Percentiles rank a stretch among this genome's conserved stretches.
Evolutionary conservation across 495 filamentous ascomycete species (phyloP).

Genomic region (Tuber aestivum): DNA sequence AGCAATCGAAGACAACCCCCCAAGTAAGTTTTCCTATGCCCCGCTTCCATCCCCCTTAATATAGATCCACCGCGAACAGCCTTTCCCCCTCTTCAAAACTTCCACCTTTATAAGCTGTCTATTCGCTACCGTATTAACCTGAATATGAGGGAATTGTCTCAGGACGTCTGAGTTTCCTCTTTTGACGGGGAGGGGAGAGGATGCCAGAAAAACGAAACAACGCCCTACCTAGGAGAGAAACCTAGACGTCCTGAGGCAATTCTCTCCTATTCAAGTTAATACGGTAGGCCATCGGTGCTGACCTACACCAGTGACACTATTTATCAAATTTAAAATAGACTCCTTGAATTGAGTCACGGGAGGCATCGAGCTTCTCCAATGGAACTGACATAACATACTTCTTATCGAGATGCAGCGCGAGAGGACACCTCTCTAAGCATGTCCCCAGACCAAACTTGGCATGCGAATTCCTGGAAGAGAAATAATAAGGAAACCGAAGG

Average conservation of each 20-base stretch:
- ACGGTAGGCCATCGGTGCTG: too few relatives aligned
- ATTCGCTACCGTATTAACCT: too few relatives aligned
- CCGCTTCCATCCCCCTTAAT: background rate
- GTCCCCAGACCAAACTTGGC: background rate
- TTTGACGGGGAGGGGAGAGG: too few relatives aligned
- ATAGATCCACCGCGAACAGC: background rate
- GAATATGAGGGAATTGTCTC: too few relatives aligned
- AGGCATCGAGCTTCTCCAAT: background rate
- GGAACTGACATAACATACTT: background rate
- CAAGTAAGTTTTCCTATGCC: too few relatives aligned
- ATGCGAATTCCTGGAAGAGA: background rate
- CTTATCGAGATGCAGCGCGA: background rate
- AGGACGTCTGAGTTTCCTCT: too few relatives aligned
- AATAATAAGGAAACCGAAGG: background rate
- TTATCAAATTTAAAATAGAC: background rate
- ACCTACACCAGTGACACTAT: background rate
- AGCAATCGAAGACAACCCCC: too few relatives aligned
- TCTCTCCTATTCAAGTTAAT: too few relatives aligned
- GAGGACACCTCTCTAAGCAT: background rate
- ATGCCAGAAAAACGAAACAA: too few relatives aligned
- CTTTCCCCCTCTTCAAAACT: background rate
- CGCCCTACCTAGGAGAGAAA: too few relatives aligned
- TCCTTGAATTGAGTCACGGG: background rate
- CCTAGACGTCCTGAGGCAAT: too few relatives aligned
- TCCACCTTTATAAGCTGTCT: background rate